Base-by-base conservation (phyloP, 345 rosid species). In the Salix purpurea region DNA sequence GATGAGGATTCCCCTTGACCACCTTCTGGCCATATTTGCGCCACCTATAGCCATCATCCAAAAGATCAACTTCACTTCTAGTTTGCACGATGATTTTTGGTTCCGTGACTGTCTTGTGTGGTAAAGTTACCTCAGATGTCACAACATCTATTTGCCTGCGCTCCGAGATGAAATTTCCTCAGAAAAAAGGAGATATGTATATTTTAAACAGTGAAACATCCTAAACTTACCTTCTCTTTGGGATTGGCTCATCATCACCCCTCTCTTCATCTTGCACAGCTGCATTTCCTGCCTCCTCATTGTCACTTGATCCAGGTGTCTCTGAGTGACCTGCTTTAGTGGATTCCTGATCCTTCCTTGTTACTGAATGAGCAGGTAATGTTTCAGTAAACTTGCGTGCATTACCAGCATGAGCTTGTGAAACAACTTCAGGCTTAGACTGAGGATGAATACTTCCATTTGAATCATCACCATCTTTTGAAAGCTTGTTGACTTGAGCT, bases 21-120 rank as follows among this genome's bases (percentile, higher is more conserved):
- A 96, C 92, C 86, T 96, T 93, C 91, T 96, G 99, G 80, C 99
- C 99, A 66, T 96, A 96, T 78, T 96, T 96, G 76, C 99, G 98
- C 99, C 98, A 96, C 76, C 91, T 90, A 78, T 90, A 96, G 71
- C 99, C 99, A 88, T 96, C 99, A 77, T 96, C 98, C 39, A 96
- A 83, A 77, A 96, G 97, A 85, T 96, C 99, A 44, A 96, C 96
- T 87, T 93, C 96, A 85, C 99, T 96, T 89, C 92, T 91, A 32
- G 99, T 96, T 86, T 96, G 99, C 72, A 96, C 89, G 23, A 93
- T 86, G 69, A 96, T 90, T 90, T 91, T 96, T 1, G 98, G 85
- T 73, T 96, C 99, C 7, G 94, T 85, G 79, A 93, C 90, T 5
- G 96, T 83, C 84, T 88, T 87, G 74, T 91, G 97, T 37, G 92